Conservation (phyloP, 2,329 filamentous ascomycete species). For the Stachybotrys chartarum region DNA sequence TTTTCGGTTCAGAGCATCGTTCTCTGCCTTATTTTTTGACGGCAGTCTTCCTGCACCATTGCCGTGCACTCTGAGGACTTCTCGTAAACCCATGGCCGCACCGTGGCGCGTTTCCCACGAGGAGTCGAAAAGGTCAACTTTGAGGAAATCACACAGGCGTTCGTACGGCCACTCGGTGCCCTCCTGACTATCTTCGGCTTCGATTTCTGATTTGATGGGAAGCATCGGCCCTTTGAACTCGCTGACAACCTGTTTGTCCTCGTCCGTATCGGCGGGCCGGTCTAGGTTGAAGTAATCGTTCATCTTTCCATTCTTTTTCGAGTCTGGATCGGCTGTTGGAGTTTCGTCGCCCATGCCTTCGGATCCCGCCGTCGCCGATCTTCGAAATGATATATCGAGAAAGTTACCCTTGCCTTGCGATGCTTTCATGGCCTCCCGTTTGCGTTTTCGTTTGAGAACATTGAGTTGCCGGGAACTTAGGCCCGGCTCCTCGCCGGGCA, state of each 20-base stretch:
- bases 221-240: constrained; percentile 85
- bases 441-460: constrained; percentile 87
- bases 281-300: constrained; percentile 90
- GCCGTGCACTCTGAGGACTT: constrained; percentile 88
- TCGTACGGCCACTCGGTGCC: constrained; percentile 92
- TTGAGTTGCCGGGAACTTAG: constrained; percentile 93
- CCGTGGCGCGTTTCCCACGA: constrained; percentile 96
- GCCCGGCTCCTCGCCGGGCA: constrained; percentile 54
- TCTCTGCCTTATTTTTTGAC: constrained; percentile 64
- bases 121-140: constrained; percentile 85
- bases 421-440: constrained; percentile 80
- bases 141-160: constrained; percentile 86
- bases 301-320: constrained; percentile 55
- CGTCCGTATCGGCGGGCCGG: constrained; percentile 67
- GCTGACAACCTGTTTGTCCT: constrained; percentile 85
- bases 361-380: constrained; percentile 52
- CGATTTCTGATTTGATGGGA: constrained; percentile 79
- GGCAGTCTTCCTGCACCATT: constrained; percentile 73
- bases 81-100: constrained; percentile 88
- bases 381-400: constrained; percentile 72
- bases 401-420: constrained; percentile 80
- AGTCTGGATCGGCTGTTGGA: constrained; percentile 41
- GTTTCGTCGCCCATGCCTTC: constrained; percentile 54
- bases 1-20: constrained; percentile 69
- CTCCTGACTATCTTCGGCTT: constrained; percentile 68